A percentile compares a stretch with the other conserved stretches of the same genome.
Conservation (phyloP, 768 basidiomycete genomes). For the Suillus decipiens region DNA sequence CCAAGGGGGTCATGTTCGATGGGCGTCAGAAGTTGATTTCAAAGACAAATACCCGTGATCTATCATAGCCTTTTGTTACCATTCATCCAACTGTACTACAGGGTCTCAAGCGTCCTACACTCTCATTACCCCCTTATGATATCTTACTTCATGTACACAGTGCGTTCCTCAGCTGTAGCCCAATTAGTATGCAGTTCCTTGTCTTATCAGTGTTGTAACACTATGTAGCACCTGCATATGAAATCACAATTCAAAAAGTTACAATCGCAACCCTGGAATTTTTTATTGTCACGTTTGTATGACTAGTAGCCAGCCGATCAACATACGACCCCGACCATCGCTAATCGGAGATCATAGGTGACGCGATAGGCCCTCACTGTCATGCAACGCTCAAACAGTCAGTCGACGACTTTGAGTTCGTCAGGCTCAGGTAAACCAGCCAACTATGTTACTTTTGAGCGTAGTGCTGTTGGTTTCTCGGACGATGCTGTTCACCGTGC, state of each 20-base stretch:
- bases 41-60: constrained; percentile 1
- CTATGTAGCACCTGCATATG: not conserved
- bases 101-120: not conserved
- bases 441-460: constrained; percentile 93
- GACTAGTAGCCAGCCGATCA: not conserved
- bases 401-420: constrained; percentile 20
- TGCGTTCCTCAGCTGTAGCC: not conserved
- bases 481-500: constrained; percentile 81
- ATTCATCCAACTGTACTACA: constrained; percentile 2
- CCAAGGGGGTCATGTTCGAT: constrained; percentile 19
- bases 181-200: not conserved
- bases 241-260: constrained; percentile 5
- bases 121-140: not conserved
- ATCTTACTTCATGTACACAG: not conserved
- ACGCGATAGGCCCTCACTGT: not conserved
- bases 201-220: not conserved
- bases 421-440: constrained; percentile 39
- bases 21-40: constrained; percentile 24
- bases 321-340: not conserved
- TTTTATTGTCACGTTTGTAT: not conserved
- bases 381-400: constrained; percentile 36
- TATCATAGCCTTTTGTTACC: too few species aligned
- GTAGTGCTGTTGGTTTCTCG: constrained; percentile 74
- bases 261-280: constrained; percentile 1
- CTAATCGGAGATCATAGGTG: not conserved